A percentile compares a stretch with the other conserved stretches of the same genome.
Evolutionary conservation across 208 protist genomes (phyloP).

Genomic region (Leishmania aethiopica): DNA sequence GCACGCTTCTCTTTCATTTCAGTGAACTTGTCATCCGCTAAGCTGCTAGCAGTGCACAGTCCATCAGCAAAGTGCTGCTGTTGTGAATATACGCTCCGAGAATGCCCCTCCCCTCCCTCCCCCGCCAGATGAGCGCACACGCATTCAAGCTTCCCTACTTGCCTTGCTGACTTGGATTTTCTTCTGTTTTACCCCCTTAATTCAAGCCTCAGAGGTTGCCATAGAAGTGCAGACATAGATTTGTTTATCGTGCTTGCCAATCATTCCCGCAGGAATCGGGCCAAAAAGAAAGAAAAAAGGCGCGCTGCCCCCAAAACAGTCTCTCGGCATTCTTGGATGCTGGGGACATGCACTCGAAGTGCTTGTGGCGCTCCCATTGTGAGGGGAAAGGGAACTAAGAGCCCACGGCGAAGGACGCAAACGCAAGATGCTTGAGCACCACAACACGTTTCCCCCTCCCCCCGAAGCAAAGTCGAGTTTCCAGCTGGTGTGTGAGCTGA

Average conservation of each 20-base stretch:
- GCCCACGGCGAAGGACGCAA: neutral
- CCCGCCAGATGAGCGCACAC: neutral
- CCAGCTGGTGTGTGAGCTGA: neutral
- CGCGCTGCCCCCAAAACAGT: neutral
- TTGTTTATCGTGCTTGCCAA: neutral
- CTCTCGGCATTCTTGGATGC: neutral
- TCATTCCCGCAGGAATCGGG: neutral
- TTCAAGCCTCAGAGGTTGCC: neutral
- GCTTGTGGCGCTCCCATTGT: neutral
- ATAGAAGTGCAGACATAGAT: neutral
- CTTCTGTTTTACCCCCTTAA: neutral
- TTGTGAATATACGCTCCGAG: neutral
- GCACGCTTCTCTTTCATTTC: neutral
- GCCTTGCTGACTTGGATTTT: slow-evolving; percentile 6
- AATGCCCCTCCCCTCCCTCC: neutral
- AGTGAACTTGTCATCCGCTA: neutral
- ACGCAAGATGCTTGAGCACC: neutral
- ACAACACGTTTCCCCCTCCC: neutral
- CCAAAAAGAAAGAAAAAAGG: neutral
- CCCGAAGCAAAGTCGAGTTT: neutral
- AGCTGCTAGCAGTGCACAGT: neutral
- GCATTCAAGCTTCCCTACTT: neutral
- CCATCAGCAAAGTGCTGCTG: neutral
- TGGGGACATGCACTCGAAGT: neutral
- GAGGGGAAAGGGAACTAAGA: neutral